These are phyloP conservation scores for Xanthoconium separans DNA, from an alignment of 1,284 basidiomycete genomes.

Conservation along the genomic window DNA sequence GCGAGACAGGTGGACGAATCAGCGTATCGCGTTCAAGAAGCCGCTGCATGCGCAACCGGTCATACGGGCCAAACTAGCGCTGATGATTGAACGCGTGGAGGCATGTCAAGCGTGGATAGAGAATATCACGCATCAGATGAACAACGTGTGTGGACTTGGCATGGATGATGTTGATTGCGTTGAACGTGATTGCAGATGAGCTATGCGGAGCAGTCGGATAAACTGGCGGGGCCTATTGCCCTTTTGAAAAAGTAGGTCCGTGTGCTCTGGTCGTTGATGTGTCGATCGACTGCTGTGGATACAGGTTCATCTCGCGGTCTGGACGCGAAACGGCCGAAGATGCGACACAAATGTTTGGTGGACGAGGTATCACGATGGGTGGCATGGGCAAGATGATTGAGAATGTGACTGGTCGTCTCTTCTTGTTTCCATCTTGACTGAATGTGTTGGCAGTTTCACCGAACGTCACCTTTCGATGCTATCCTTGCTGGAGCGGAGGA, in stretches of 20 bases:
- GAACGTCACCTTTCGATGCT: slow-evolving; percentile 40
- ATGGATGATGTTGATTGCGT: neutral
- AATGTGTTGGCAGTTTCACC: slow-evolving; percentile 33
- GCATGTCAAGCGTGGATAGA: slow-evolving; percentile 90
- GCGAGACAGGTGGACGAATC: slow-evolving; percentile 68
- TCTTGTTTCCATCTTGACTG: neutral
- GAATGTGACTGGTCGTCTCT: slow-evolving; percentile 41
- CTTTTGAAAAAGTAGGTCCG: slow-evolving; percentile 63
- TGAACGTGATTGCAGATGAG: slow-evolving; percentile 52
- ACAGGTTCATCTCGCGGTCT: slow-evolving; percentile 62
- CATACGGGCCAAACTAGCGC: slow-evolving; percentile 83
- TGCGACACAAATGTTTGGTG: slow-evolving; percentile 63
- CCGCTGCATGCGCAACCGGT: slow-evolving; percentile 91
- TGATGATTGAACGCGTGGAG: slow-evolving; percentile 89
- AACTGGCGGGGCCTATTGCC: slow-evolving; percentile 72
- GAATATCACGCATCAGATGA: slow-evolving; percentile 89
- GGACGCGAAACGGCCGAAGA: slow-evolving; percentile 75
- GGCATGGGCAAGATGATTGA: slow-evolving; percentile 70
- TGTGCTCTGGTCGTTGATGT: neutral
- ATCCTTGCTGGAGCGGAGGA: slow-evolving; percentile 67
- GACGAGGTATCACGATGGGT: slow-evolving; percentile 56
- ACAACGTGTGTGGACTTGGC: slow-evolving; percentile 57
- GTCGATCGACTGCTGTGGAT: slow-evolving; percentile 2
- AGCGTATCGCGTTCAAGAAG: slow-evolving; percentile 86
- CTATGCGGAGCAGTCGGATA: slow-evolving; percentile 79